Conservation (phyloP, 1,284 basidiomycete genomes). For the Puccinia horiana region DNA sequence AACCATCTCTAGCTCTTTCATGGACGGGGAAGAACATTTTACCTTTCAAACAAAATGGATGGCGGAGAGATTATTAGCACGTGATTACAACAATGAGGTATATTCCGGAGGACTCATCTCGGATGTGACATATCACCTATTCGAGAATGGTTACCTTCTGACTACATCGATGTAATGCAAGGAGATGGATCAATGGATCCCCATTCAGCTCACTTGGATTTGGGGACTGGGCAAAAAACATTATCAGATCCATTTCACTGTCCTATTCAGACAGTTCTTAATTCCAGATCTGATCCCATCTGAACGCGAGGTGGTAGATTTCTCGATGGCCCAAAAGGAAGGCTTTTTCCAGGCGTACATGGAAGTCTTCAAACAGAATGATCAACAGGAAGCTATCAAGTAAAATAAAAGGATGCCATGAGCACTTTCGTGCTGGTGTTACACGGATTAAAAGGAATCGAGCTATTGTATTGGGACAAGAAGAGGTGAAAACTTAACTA, state of each 20-base stretch:
- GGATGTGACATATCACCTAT: background rate
- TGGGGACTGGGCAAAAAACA: background rate
- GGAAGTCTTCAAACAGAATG: no score
- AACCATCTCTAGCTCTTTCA: background rate
- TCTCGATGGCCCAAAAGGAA: no score
- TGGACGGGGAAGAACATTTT: background rate
- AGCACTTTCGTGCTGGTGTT: background rate
- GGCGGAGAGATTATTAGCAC: background rate
- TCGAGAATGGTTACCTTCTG: no score
- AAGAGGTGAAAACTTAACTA: no score
- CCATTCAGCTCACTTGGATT: background rate
- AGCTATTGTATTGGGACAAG: no score
- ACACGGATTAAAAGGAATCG: background rate
- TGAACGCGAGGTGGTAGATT: no score
- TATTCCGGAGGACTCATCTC: background rate
- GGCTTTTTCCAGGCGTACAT: no score
- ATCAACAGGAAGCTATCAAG: background rate
- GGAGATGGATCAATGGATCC: background rate
- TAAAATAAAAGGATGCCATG: background rate
- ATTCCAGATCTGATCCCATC: no score
- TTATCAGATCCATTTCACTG: background rate
- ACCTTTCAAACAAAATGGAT: slow-evolving; percentile 6
- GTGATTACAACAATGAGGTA: background rate
- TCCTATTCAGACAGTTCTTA: background rate
- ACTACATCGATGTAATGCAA: background rate